phyloP scores from a whole-genome alignment of 805 yeast genomes.

The Millerozyma acaciae region DNA sequence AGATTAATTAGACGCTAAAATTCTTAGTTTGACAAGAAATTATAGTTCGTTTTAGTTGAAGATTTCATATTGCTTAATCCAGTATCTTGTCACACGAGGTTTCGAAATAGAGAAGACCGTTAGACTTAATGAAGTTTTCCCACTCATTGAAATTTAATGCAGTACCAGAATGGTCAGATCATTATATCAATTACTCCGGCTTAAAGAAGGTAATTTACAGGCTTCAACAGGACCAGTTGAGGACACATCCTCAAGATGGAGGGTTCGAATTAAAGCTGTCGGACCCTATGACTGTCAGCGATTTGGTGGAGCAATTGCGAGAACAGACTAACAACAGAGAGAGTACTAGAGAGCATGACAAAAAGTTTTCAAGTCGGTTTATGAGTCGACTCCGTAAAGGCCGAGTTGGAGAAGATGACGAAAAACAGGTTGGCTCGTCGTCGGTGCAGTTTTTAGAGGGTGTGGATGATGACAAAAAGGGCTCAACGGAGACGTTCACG shows the following conservation, averaged over 20 bases:
- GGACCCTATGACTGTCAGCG: constrained; percentile 24
- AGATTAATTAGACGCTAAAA: too few relatives aligned
- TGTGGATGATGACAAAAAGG: constrained; percentile 9
- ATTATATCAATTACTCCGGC: constrained; percentile 42
- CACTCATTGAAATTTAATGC: constrained; percentile 49
- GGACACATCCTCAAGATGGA: constrained; percentile 23
- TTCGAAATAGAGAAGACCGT: neutral
- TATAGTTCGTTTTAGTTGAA: too few relatives aligned
- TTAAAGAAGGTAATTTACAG: constrained; percentile 55
- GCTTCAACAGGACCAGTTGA: constrained; percentile 42
- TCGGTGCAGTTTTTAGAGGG: neutral
- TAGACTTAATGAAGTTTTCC: constrained; percentile 42
- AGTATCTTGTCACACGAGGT: constrained; percentile 9
- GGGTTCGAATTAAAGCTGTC: constrained; percentile 13
- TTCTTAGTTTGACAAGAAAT: too few relatives aligned
- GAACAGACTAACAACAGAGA: constrained; percentile 1
- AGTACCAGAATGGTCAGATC: constrained; percentile 53
- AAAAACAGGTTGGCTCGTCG: constrained; percentile 1
- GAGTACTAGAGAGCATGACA: neutral
- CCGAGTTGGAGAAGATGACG: constrained; percentile 1
- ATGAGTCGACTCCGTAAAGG: constrained; percentile 7
- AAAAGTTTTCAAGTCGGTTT: constrained; percentile 6
- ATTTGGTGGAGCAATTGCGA: constrained; percentile 16
- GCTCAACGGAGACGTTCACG: constrained; percentile 11
- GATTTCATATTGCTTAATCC: neutral